Percentiles rank a stretch among this genome's conserved stretches.
Evolutionary conservation across 2,329 filamentous ascomycete genomes (phyloP).

Genomic region (Aureobasidium sp.): DNA sequence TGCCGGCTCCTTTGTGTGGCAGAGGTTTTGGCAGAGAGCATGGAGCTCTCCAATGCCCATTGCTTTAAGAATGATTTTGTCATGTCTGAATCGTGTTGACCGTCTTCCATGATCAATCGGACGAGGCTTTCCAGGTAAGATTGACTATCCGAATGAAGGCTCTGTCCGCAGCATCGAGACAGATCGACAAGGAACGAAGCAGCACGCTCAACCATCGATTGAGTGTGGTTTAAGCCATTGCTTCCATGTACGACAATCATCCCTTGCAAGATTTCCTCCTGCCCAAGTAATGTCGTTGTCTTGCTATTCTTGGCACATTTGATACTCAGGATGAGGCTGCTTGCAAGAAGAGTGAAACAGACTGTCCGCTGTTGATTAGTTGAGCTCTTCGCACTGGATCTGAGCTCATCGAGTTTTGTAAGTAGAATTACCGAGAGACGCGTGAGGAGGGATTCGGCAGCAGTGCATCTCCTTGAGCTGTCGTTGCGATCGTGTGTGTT

Average conservation of each 20-base stretch:
- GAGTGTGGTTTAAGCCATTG: too few species aligned
- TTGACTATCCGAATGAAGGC: conserved; percentile 24
- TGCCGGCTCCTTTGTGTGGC: conserved; percentile 20
- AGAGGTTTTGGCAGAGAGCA: conserved; percentile 29
- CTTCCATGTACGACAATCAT: neutral
- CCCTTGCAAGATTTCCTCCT: neutral
- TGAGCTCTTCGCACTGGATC: neutral
- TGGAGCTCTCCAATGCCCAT: conserved; percentile 27
- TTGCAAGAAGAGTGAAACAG: conserved; percentile 1
- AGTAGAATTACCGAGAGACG: neutral
- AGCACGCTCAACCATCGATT: conserved; percentile 7
- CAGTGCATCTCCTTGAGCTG: neutral
- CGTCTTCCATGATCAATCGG: conserved; percentile 20
- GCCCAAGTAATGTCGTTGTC: neutral
- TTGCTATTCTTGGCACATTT: neutral
- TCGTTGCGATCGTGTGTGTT: neutral
- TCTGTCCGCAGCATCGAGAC: conserved; percentile 27
- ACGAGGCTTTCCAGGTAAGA: conserved; percentile 24
- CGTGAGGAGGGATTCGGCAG: conserved; percentile 2
- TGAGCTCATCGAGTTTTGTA: neutral
- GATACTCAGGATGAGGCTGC: neutral
- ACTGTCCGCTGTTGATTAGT: neutral
- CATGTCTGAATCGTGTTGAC: conserved; percentile 20
- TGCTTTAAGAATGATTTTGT: conserved; percentile 22
- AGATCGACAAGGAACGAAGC: conserved; percentile 25